Evolutionary conservation across 2,329 filamentous ascomycete species (phyloP), one percentile per base, ranked within the genome.

Genomic region (Dryadomyces quercus-mongolicae): DNA sequence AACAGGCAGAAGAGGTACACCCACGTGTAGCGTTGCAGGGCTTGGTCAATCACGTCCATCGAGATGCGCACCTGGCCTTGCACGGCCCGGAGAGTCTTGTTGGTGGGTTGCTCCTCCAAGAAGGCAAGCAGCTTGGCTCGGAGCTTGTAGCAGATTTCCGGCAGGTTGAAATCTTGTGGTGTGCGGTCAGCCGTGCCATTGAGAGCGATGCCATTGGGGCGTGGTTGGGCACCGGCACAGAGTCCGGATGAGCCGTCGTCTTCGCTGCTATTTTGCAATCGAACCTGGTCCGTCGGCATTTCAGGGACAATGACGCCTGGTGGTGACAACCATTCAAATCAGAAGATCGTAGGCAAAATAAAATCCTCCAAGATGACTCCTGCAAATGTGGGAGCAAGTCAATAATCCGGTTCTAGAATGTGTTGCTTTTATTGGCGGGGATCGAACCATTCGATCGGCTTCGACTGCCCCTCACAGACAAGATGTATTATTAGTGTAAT

Each of bases 41-140:
- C 88, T 62, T 88, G 79, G 57, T 81, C 78, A 55, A 96, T 82
- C 21, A 95, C 82, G 21, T 70, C 75, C 63, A 95, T 75, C 22
- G 89, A 85, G 53, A 80, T 73, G 57, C 81, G 78, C 48, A 87
- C 86, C 72, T 93, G 90, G 55, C 72, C 70, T 70, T 96, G 91
- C 31, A 90, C 81, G 54, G 74, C 74, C 61, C 71, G 73, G 55
- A 91, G 69, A 47, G 79, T 68, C 53, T 79, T 71, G 20, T 78
- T 76, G 3, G 75, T 71, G 56, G 80, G 72, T 36, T 79, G 68
- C 59, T 82, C 75, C 49, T 72, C 72, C 54, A 94, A 73, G 64
- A 95, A 90, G 22, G 74, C 72, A 50, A 78, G 71, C 56, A 94
- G 72, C 66, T 79, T 78, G 58, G 68, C 68, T 61, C 81, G 75